Percentiles rank a stretch among this genome's conserved stretches.
Conservation (phyloP, 768 basidiomycete genomes). For the Tricholoma saponaceum region DNA sequence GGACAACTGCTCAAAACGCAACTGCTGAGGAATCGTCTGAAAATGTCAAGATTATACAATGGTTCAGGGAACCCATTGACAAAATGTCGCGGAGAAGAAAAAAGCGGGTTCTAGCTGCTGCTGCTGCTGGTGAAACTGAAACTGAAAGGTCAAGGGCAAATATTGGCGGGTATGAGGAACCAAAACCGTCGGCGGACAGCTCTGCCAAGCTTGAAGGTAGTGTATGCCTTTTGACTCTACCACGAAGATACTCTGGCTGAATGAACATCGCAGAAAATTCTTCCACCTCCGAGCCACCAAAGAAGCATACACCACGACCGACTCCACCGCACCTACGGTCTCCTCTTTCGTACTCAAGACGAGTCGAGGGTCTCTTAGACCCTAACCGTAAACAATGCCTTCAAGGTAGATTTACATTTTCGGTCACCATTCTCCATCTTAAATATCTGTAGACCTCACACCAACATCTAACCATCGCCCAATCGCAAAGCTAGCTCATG, state of each 20-base stretch:
- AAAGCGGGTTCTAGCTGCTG: not conserved
- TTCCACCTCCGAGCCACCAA: too few relatives aligned
- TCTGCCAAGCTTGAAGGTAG: not conserved
- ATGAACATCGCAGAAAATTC: not conserved
- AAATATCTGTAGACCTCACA: slow-evolving; percentile 35
- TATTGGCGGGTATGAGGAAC: not conserved
- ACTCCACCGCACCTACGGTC: not conserved
- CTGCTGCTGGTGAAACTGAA: not conserved
- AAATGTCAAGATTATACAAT: too few relatives aligned
- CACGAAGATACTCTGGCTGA: not conserved
- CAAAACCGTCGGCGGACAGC: not conserved
- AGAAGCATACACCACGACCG: not conserved
- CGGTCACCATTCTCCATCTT: not conserved
- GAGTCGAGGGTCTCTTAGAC: slow-evolving; percentile 32
- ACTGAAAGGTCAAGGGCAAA: not conserved
- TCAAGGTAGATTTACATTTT: slow-evolving; percentile 6
- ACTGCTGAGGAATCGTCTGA: not conserved
- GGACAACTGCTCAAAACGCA: not conserved
- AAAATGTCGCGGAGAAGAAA: not conserved
- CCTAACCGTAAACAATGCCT: slow-evolving; percentile 11
- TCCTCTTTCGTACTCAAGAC: slow-evolving; percentile 22
- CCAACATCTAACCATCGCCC: slow-evolving; percentile 43
- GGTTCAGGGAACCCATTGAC: not conserved
- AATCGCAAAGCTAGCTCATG: slow-evolving; percentile 60
- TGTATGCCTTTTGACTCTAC: not conserved